Base-by-base conservation (phyloP, 139 green algal genomes). In the Eudorina sp. region DNA sequence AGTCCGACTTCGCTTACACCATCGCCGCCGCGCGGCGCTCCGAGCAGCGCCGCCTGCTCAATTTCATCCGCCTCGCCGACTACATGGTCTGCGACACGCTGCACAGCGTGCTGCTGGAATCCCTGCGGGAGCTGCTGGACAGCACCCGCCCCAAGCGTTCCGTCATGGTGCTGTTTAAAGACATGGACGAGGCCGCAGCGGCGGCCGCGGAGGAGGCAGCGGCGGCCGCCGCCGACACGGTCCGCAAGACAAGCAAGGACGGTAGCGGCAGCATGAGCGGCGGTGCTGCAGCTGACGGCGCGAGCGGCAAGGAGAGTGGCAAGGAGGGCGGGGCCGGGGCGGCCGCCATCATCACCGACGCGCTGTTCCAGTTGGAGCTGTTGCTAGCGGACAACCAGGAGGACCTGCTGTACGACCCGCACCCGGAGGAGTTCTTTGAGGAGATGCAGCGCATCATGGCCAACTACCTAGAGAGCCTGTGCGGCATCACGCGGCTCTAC, bases 21-120 rank as follows among this genome's bases (percentile, higher is more conserved):
- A 94, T 97, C 43, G 92, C 92, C 21, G 96, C 96, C 0, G 95
- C 96, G 3, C 90, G 90, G 23, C 92, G 96, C 77, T 95, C 79
- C 55, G 95, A 97, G 87, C 94, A 97, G 90, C 92, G 96, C 3
- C 91, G 93, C 0, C 90, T 98, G 43, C 79, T 96, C 41, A 93
- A 79, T 79, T 98, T 93, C 92, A 93, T 98, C 21, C 90, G 94
- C 70, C 93, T 97, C 87, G 77, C 78, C 31, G 95, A 97, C 92
- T 96, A 96, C 87, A 95, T 97, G 89, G 91, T 98, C 13, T 95
- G 91, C 83, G 94, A 96, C 87, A 95, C 95, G 3, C 90, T 97
- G 85, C 94, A 96, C 84, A 69, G 48, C 34, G 69, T 97, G 29
- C 90, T 97, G 64, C 40, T 95, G 29, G 90, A 94, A 64, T 94